A percentile compares a stretch with the other conserved stretches of the same genome.
phyloP scores from a whole-genome alignment of 805 yeast genomes.

The Myxozyma vanderwaltii region DNA sequence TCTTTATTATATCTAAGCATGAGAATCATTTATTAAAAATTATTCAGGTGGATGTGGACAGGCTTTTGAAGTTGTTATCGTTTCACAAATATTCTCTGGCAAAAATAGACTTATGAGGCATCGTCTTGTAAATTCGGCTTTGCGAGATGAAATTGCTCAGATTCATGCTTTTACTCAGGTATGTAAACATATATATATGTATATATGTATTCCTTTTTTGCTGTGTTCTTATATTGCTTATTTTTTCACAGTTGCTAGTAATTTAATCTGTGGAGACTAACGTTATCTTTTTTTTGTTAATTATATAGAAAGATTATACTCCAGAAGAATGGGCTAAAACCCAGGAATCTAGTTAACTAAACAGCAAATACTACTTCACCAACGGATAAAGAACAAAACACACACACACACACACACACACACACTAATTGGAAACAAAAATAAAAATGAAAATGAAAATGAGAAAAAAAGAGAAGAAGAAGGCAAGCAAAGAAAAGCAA shows the following conservation, averaged over 20 bases:
- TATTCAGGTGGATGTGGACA: conserved; percentile 89
- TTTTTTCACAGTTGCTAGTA: no score
- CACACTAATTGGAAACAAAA: no score
- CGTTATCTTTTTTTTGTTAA: not conserved
- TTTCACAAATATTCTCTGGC: conserved; percentile 68
- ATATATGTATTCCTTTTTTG: no score
- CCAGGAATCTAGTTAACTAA: not conserved
- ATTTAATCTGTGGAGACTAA: no score
- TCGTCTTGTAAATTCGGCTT: conserved; percentile 74
- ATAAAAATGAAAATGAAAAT: no score
- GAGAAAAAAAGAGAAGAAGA: no score
- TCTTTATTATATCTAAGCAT: not conserved
- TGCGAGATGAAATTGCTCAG: conserved; percentile 79
- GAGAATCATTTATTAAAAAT: no score
- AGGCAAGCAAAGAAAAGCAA: no score
- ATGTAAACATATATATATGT: no score
- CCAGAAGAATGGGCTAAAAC: conserved; percentile 75
- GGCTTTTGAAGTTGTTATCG: conserved; percentile 91
- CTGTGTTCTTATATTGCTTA: no score
- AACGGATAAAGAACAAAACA: not conserved
- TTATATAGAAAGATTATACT: conserved; percentile 57
- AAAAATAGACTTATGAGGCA: conserved; percentile 86
- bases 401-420: no score
- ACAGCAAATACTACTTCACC: not conserved
- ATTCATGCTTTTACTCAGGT: conserved; percentile 97